Conservation (phyloP, 2,329 filamentous ascomycete genomes). For the Colletotrichum sp. region DNA sequence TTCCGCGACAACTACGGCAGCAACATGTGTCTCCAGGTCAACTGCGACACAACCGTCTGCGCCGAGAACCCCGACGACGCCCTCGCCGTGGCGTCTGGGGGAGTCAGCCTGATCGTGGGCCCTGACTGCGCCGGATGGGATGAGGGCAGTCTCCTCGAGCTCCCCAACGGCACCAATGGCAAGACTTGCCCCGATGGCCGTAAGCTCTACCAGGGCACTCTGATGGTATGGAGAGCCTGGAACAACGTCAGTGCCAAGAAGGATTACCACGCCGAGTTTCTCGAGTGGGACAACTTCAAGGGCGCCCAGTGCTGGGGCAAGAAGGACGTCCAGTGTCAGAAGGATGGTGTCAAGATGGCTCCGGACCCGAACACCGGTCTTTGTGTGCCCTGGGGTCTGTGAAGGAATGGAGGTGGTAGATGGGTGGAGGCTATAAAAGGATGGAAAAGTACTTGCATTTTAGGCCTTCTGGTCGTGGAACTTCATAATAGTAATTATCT, state of each 20-base stretch:
- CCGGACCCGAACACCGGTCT: not conserved
- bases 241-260: not conserved
- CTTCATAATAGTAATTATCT: not conserved
- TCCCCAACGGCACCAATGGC: not conserved
- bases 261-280: not conserved
- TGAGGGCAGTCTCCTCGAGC: not conserved
- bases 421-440: not conserved
- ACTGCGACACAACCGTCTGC: not conserved
- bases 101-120: not conserved
- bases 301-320: not conserved
- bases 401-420: not conserved
- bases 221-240: not conserved
- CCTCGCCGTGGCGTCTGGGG: not conserved
- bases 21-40: not conserved
- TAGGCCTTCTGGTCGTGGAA: not conserved
- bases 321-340: not conserved
- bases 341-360: not conserved
- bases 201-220: not conserved
- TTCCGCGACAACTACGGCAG: not conserved
- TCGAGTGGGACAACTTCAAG: conserved; percentile 7
- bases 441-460: not conserved
- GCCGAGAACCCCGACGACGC: not conserved
- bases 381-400: not conserved
- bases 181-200: not conserved
- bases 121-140: not conserved